A percentile compares a stretch with the other conserved stretches of the same genome.
phyloP scores from a whole-genome alignment of 2,329 filamentous ascomycete species.

The Fusarium sp. region DNA sequence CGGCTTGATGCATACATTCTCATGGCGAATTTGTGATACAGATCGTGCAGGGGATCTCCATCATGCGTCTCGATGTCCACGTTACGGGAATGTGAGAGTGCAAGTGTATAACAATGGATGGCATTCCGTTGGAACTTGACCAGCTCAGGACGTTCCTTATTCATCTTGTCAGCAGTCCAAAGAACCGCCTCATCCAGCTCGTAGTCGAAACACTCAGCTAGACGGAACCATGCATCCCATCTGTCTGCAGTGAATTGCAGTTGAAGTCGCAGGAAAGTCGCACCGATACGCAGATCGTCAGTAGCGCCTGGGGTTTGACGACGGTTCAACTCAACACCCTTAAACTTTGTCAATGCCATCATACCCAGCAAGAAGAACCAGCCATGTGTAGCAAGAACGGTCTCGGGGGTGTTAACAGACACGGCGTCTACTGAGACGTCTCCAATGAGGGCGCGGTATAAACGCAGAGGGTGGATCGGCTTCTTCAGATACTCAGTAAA shows the following conservation, averaged over 20 bases:
- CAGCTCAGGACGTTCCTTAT: slow-evolving; percentile 80
- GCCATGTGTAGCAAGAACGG: slow-evolving; percentile 79
- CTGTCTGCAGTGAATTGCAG: slow-evolving; percentile 82
- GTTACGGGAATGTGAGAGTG: slow-evolving; percentile 65
- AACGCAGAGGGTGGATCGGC: slow-evolving; percentile 81
- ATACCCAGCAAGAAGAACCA: slow-evolving; percentile 95
- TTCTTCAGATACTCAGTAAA: slow-evolving; percentile 84
- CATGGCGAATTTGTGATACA: slow-evolving; percentile 71
- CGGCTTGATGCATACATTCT: slow-evolving; percentile 71
- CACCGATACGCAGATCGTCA: slow-evolving; percentile 84
- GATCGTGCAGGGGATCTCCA: slow-evolving; percentile 65
- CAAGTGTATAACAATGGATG: slow-evolving; percentile 81
- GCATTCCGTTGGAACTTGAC: slow-evolving; percentile 80
- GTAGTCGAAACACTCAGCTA: slow-evolving; percentile 88
- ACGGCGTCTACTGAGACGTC: slow-evolving; percentile 79
- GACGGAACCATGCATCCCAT: slow-evolving; percentile 92
- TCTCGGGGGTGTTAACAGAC: slow-evolving; percentile 74
- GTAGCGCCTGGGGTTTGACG: slow-evolving; percentile 82
- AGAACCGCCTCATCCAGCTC: slow-evolving; percentile 88
- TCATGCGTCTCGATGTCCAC: slow-evolving; percentile 58
- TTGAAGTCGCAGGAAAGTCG: slow-evolving; percentile 82
- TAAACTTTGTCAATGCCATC: slow-evolving; percentile 88
- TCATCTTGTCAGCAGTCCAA: slow-evolving; percentile 92
- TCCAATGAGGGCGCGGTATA: slow-evolving; percentile 85
- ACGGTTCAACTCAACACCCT: slow-evolving; percentile 74